phyloP scores from a whole-genome alignment of 176 grass and related monocot species.

The Aegilops tauschii region DNA sequence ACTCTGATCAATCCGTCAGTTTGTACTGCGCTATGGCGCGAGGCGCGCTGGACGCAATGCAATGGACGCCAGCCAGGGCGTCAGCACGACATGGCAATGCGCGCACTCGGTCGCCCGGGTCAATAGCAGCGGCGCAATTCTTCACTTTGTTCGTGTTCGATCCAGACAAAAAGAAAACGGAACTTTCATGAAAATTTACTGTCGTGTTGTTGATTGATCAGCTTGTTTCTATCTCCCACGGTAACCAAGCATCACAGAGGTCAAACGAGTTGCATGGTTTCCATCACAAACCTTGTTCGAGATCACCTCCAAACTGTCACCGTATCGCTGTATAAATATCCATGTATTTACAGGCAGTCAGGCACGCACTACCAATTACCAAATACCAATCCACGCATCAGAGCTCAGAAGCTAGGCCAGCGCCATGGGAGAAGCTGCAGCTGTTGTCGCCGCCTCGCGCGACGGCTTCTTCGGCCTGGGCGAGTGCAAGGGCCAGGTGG shows the following conservation, averaged over 20 bases:
- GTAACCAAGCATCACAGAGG: not conserved
- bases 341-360: not conserved
- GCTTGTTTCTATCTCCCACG: not conserved
- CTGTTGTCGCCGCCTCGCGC: not conserved
- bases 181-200: not conserved
- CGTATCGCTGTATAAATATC: not conserved
- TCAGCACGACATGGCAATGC: not conserved
- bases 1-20: not conserved
- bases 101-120: not conserved
- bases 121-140: not conserved
- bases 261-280: slow-evolving; percentile 34
- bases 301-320: not conserved
- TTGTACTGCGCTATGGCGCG: not conserved
- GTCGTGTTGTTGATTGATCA: not conserved
- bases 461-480: slow-evolving; percentile 37
- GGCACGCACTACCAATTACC: not conserved
- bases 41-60: not conserved
- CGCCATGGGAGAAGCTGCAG: not conserved
- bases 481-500: slow-evolving; percentile 61
- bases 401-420: not conserved
- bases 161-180: not conserved
- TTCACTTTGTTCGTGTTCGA: not conserved
- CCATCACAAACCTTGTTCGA: not conserved
- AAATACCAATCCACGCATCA: too few relatives aligned
- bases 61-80: not conserved